phyloP scores from a whole-genome alignment of 73 alveolate genomes.

The Halteria grandinella region DNA sequence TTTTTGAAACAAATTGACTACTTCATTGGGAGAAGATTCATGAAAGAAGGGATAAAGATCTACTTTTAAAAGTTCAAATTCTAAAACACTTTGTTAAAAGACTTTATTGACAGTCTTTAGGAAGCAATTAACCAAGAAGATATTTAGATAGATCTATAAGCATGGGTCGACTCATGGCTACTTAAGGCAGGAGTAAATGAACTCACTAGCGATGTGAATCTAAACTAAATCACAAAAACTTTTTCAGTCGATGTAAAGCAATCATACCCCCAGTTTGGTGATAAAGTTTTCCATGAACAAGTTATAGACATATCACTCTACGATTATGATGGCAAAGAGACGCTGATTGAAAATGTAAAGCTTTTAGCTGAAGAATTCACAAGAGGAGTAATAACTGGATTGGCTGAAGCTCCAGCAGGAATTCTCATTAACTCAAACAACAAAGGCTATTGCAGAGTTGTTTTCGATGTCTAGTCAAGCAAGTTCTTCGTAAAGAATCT shows the following conservation, averaged over 20 bases:
- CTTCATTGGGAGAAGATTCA: constrained; percentile 87
- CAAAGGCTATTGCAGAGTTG: constrained; percentile 83
- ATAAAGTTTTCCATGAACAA: constrained; percentile 33
- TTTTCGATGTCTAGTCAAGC: constrained; percentile 73
- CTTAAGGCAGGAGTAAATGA: constrained; percentile 87
- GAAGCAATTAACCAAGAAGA: constrained; percentile 60
- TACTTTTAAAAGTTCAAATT: constrained; percentile 87
- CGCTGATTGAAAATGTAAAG: constrained; percentile 6
- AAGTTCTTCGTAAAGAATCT: constrained; percentile 55
- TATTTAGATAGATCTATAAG: constrained; percentile 62
- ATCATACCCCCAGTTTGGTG: constrained; percentile 29
- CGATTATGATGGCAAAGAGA: constrained; percentile 17
- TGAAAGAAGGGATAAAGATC: constrained; percentile 89
- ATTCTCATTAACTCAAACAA: constrained; percentile 82
- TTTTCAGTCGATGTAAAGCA: constrained; percentile 1
- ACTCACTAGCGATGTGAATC: constrained; percentile 1
- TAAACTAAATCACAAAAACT: not conserved
- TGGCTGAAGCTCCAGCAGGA: constrained; percentile 66
- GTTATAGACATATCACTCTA: constrained; percentile 23
- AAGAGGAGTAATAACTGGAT: not conserved
- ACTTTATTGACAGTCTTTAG: constrained; percentile 88
- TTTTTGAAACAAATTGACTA: constrained; percentile 85
- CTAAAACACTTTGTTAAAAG: constrained; percentile 85
- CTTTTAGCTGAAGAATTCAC: constrained; percentile 52
- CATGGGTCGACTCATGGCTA: constrained; percentile 86